These are phyloP conservation scores for Gliomastix tumulicola DNA, from an alignment of 2,329 filamentous ascomycete species.

Conservation along the genomic window DNA sequence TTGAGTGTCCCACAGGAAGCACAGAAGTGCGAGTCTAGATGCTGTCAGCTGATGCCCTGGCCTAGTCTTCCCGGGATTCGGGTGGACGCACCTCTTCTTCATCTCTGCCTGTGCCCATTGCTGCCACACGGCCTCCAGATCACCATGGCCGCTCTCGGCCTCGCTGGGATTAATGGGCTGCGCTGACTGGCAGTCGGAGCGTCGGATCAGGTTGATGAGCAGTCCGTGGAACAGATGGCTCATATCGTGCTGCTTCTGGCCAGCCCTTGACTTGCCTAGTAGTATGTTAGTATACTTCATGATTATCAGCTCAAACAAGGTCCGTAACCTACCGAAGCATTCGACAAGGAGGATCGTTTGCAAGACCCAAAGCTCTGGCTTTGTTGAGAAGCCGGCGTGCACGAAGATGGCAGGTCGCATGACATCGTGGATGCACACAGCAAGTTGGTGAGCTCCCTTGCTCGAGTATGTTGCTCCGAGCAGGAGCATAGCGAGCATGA, in stretches of 20 bases:
- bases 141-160: constrained; percentile 20
- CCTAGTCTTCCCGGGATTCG: not conserved
- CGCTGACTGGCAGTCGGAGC: constrained; percentile 25
- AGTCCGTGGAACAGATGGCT: constrained; percentile 45
- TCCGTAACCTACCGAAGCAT: too few relatives aligned
- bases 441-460: constrained; percentile 51
- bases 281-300: too few relatives aligned
- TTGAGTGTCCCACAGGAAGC: constrained; percentile 62
- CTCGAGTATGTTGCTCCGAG: constrained; percentile 56
- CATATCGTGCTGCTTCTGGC: constrained; percentile 57
- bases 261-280: constrained; percentile 56
- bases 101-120: constrained; percentile 49
- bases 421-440: constrained; percentile 55
- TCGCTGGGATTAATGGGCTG: constrained; percentile 14
- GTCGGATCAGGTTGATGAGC: constrained; percentile 27
- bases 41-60: constrained; percentile 3
- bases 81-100: constrained; percentile 39
- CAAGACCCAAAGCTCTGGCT: constrained; percentile 54
- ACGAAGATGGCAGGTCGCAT: constrained; percentile 53
- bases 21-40: constrained; percentile 44
- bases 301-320: too few relatives aligned
- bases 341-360: constrained; percentile 57
- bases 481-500: constrained; percentile 46
- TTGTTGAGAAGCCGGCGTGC: constrained; percentile 47
- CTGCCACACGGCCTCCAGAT: constrained; percentile 40